Conservation (phyloP, 176 grass and related monocot species). For the Triticum urartu region DNA sequence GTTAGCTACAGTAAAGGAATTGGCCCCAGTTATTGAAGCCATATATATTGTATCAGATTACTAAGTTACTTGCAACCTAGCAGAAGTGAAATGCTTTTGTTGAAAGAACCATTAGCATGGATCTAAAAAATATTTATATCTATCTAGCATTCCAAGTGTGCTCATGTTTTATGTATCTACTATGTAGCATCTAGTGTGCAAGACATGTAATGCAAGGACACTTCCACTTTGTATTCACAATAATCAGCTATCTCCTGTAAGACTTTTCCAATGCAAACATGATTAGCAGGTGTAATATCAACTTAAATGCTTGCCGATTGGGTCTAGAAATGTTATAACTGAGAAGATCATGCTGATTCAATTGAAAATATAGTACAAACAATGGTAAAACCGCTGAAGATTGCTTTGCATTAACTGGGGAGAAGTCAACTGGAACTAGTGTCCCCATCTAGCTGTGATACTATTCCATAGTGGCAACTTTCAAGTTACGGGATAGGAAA, state of each 20-base stretch:
- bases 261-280: conserved; percentile 25
- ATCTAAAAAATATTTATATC: conserved; percentile 28
- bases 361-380: background rate
- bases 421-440: conserved; percentile 20
- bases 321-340: background rate
- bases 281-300: conserved; percentile 16
- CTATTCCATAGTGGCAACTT: conserved; percentile 25
- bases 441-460: conserved; percentile 5
- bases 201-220: conserved; percentile 33
- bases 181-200: conserved; percentile 42
- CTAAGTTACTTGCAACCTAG: conserved; percentile 30
- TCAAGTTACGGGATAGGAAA: background rate
- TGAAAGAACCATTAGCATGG: conserved; percentile 41
- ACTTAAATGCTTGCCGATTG: conserved; percentile 9
- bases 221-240: conserved; percentile 42
- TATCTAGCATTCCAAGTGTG: conserved; percentile 35
- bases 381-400: conserved; percentile 12
- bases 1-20: conserved; percentile 37
- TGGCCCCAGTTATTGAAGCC: conserved; percentile 43
- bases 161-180: conserved; percentile 27
- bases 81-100: conserved; percentile 52
- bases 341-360: conserved; percentile 1
- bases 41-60: conserved; percentile 34
- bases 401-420: background rate
- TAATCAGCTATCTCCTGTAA: conserved; percentile 25